Evolutionary conservation across 2,329 filamentous ascomycete genomes (phyloP), one percentile per base, ranked within the genome.

Genomic region (Canariomyces notabilis): DNA sequence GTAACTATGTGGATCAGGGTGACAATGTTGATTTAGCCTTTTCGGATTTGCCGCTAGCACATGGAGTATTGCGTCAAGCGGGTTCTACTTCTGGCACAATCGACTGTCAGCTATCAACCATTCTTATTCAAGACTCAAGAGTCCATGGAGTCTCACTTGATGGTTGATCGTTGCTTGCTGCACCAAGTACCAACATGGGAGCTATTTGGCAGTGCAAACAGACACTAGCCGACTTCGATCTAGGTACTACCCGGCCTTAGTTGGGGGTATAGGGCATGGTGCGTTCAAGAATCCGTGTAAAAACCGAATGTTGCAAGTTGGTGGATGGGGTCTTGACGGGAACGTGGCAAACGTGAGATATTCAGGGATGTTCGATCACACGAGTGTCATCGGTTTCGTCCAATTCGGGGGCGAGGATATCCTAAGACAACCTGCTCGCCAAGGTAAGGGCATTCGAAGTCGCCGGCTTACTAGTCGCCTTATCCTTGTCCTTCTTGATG

Each of bases 231-330:
- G n/a, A n/a, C n/a, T n/a, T n/a, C n/a, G n/a, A n/a, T n/a, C n/a
- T n/a, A n/a, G n/a, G n/a, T n/a, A 70, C 1, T 80, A 85, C 56
- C 67, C 72, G 18, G 68, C 74, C 53, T 63, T 88, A 7, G 77
- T 88, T 1, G 83, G 84, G 0, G 83, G 84, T 0, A 59, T 88
- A 40, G 84, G 84, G 0, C 88, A 83, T 55, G 84, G 83, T 3
- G 81, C 76, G 0, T 86, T 85, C 60, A 56, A 55, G 0, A 85
- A 87, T 59, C 84, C 84, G 7, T 70, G 71, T 0, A 63, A 67
- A 23, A 79, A n/a, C n/a, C n/a, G n/a, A n/a, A 80, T 50, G 77
- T 87, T n/a, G 82, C 78, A 2, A 49, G 65, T 26, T 82, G 80
- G 54, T 88, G 82, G 73, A 60, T 68, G 21, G 74, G 56, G 80